Base-by-base conservation (phyloP, 2,329 filamentous ascomycete species). In the Ascochyta rabiei region DNA sequence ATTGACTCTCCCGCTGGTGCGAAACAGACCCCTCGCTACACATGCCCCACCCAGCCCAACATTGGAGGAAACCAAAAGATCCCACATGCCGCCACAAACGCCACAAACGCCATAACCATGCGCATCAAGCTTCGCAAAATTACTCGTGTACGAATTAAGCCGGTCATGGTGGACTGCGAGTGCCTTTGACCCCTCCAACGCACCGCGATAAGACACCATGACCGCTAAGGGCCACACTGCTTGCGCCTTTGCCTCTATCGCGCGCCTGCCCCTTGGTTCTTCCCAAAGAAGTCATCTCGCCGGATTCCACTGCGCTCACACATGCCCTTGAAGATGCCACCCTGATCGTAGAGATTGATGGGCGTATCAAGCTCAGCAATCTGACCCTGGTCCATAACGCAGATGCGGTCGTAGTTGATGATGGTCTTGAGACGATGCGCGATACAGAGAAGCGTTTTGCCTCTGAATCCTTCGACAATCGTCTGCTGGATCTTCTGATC, bases 371-470 rank as follows among this genome's bases (percentile, higher is more conserved):
- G 80, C 82, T 98, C 93, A 0, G 90, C 91, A 69, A 99, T 97
- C 15, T 79, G 77, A 0, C 95, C 95, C 39, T 87, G 83, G 67
- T 98, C 93, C 93, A 99, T 96, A 64, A 99, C 95, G 68, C 92
- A 93, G 71, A 99, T 96, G 41, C 93, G 86, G 75, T 99, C 93
- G 75, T 98, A 98, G 24, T 88, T 87, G 59, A 98, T 89, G 60
- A 99, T 96, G 1, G 95, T 98, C 69, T 91, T 89, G 67, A 98
- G 80, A 5, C 93, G 84, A 76, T 98, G 93, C 6, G 93, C 93
- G 72, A 98, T 97, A 76, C 92, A 96, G 19, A 98, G 80, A 41
- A 98, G 77, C 2, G 93, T 97, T 80, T 89, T 91, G 55, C 92
- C 93, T 48, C 84, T 82, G 80, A 98, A 98, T 0, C 88, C 93